phyloP scores from a whole-genome alignment of 345 rosid genomes.

The Nasturtium officinale region DNA sequence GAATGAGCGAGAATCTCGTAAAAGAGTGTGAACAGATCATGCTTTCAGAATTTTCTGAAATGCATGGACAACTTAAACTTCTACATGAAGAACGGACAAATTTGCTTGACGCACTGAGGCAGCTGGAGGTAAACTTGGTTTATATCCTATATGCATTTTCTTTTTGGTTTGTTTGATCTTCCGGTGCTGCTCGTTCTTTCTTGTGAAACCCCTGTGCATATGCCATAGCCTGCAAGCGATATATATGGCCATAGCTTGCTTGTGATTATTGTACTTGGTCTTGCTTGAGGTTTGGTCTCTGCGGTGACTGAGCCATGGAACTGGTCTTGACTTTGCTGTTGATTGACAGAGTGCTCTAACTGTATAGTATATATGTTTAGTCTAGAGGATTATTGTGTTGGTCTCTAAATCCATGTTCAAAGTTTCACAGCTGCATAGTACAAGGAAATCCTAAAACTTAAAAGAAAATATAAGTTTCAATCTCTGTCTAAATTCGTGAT shows the following conservation, averaged over 20 bases:
- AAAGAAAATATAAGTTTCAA: not conserved
- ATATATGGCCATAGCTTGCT: constrained; percentile 3
- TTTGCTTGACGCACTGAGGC: constrained; percentile 82
- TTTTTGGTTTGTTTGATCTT: not conserved
- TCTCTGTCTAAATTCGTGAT: not conserved
- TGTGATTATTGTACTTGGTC: not conserved
- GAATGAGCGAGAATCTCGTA: constrained; percentile 67
- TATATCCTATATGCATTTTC: not conserved
- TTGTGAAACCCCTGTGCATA: not conserved
- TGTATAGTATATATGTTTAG: not conserved
- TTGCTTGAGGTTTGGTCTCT: not conserved
- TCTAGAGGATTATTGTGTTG: constrained; percentile 6
- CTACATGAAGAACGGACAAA: constrained; percentile 76
- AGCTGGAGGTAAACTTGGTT: constrained; percentile 69
- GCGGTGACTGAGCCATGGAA: not conserved
- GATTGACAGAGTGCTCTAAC: not conserved
- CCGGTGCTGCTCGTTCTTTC: not conserved
- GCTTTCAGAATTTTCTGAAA: constrained; percentile 79
- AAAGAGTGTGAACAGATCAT: constrained; percentile 89
- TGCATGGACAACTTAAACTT: constrained; percentile 69
- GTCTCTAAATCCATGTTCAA: not conserved
- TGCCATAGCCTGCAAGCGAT: constrained; percentile 16
- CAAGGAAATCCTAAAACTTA: not conserved
- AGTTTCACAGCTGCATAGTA: not conserved
- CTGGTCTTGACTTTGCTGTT: constrained; percentile 11